A percentile compares a stretch with the other conserved stretches of the same genome.
Conservation (phyloP, 495 filamentous ascomycete species). For the Penicillium chermesinum region DNA sequence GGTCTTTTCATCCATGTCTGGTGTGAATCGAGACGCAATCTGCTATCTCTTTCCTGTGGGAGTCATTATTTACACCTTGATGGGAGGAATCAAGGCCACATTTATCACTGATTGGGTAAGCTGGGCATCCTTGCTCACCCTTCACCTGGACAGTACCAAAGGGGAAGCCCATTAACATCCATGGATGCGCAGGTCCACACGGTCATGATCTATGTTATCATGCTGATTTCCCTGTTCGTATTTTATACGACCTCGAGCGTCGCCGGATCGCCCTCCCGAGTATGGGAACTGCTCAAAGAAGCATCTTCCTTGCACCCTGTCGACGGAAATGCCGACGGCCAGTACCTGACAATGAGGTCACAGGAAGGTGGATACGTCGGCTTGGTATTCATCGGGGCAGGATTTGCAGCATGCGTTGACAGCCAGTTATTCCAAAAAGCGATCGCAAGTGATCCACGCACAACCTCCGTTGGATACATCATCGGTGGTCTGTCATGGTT, state of each 20-base stretch:
- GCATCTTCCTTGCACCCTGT: background rate
- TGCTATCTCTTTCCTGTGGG: background rate
- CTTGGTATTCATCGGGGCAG: background rate
- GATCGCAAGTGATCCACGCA: constrained; percentile 42
- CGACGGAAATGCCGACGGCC: background rate
- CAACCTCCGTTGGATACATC: constrained; percentile 44
- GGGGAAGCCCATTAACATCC: no score
- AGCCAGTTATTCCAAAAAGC: constrained; percentile 14
- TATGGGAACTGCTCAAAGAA: background rate
- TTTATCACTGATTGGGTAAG: background rate
- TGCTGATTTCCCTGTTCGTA: background rate
- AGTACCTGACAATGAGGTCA: background rate
- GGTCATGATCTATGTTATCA: background rate
- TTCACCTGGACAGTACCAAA: background rate
- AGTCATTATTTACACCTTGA: background rate
- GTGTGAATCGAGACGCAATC: background rate
- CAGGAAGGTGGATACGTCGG: background rate
- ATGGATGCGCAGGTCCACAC: background rate
- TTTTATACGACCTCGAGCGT: background rate
- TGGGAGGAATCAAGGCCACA: background rate
- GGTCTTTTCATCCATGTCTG: background rate
- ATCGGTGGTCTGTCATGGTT: constrained; percentile 47
- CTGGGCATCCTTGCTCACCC: background rate
- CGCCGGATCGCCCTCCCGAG: background rate
- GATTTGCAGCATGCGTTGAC: background rate